phyloP scores from a whole-genome alignment of 2,329 filamentous ascomycete species.

The Aureobasidium leucospermi region DNA sequence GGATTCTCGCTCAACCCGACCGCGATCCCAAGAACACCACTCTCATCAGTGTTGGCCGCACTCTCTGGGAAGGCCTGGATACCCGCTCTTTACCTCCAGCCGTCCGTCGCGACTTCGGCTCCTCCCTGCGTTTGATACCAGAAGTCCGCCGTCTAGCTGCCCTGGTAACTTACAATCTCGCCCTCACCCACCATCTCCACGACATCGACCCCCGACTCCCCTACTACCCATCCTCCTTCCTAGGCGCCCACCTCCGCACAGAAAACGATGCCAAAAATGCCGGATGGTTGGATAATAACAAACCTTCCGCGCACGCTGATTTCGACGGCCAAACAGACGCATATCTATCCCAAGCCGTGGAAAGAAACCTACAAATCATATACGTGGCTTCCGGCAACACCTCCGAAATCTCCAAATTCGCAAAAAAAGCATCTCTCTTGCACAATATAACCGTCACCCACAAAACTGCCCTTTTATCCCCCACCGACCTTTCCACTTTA shows the following conservation, averaged over 20 bases:
- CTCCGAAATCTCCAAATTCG: slow-evolving; percentile 32
- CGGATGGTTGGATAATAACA: slow-evolving; percentile 22
- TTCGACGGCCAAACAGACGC: slow-evolving; percentile 32
- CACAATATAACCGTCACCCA: slow-evolving; percentile 34
- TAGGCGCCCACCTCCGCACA: slow-evolving; percentile 34
- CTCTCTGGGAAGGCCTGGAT: slow-evolving; percentile 23
- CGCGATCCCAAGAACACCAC: slow-evolving; percentile 14
- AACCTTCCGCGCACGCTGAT: slow-evolving; percentile 19
- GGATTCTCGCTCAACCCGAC: slow-evolving; percentile 17
- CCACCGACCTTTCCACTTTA: slow-evolving; percentile 29
- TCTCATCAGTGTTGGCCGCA: slow-evolving; percentile 24
- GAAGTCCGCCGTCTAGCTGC: slow-evolving; percentile 27
- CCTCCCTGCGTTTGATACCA: slow-evolving; percentile 22
- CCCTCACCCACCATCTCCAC: slow-evolving; percentile 20
- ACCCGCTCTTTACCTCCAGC: slow-evolving; percentile 21
- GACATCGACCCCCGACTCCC: slow-evolving; percentile 23
- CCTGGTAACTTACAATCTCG: slow-evolving; percentile 27
- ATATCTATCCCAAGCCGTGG: slow-evolving; percentile 30
- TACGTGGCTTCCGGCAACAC: slow-evolving; percentile 40
- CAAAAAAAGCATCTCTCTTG: slow-evolving; percentile 27
- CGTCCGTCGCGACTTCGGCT: slow-evolving; percentile 24
- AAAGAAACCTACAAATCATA: slow-evolving; percentile 26
- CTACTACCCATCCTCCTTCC: slow-evolving; percentile 27
- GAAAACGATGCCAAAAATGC: slow-evolving; percentile 29
- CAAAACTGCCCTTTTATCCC: slow-evolving; percentile 38